Conservation (phyloP, 345 rosid genomes). For the Microthlaspi erraticum region DNA sequence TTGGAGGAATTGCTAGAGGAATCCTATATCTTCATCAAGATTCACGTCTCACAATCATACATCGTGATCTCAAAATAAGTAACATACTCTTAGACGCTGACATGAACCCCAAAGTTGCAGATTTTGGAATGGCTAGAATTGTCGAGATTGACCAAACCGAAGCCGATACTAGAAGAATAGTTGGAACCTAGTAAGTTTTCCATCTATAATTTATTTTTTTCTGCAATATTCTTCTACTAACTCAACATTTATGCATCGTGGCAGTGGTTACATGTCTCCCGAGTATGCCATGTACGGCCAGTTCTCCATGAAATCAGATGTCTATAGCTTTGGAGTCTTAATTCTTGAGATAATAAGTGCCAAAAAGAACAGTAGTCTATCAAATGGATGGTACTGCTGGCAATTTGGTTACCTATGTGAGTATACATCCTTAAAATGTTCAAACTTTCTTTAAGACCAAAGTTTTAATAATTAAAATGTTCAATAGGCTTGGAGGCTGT, state of each 20-base stretch:
- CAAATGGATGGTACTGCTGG: constrained; percentile 10
- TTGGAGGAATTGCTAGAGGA: too few species aligned
- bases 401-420: constrained; percentile 37
- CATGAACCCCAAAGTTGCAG: too few species aligned
- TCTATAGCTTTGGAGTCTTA: constrained; percentile 40
- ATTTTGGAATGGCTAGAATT: too few species aligned
- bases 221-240: not conserved
- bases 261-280: constrained; percentile 45
- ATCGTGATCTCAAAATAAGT: too few species aligned
- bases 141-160: too few species aligned
- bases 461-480: not conserved
- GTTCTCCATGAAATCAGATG: constrained; percentile 46
- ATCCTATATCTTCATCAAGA: too few species aligned
- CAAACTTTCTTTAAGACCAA: not conserved
- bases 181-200: constrained; percentile 40
- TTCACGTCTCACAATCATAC: too few species aligned
- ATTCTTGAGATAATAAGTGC: constrained; percentile 37
- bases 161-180: too few species aligned
- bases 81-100: too few species aligned
- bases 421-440: not conserved
- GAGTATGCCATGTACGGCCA: constrained; percentile 42
- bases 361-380: constrained; percentile 22
- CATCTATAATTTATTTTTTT: not conserved
- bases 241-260: not conserved
- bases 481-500: constrained; percentile 48